Conservation (phyloP, 352 stramenopile genomes). For the Discostella stelligera region DNA sequence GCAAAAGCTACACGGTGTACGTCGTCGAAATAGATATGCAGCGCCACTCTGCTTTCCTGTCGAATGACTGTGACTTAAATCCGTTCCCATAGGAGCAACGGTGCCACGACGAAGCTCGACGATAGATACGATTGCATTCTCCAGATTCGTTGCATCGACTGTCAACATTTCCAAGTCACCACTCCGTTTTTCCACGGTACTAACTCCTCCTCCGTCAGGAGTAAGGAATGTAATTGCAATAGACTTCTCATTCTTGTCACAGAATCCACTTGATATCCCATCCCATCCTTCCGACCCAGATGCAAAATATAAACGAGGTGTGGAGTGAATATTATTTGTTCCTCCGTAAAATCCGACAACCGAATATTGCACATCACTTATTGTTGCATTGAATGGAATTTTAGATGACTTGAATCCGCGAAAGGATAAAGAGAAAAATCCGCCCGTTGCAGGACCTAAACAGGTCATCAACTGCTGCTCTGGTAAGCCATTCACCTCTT, state of each 20-base stretch:
- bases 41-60: constrained; percentile 57
- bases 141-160: constrained; percentile 43
- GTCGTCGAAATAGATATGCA: constrained; percentile 58
- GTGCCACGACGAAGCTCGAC: constrained; percentile 40
- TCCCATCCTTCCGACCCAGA: constrained; percentile 49
- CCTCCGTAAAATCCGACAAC: constrained; percentile 55
- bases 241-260: constrained; percentile 30
- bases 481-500: constrained; percentile 59
- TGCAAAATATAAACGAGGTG: constrained; percentile 36
- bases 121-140: constrained; percentile 31
- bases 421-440: constrained; percentile 60
- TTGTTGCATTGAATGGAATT: constrained; percentile 56
- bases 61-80: constrained; percentile 36
- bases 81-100: constrained; percentile 49
- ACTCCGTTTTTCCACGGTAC: constrained; percentile 44
- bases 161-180: constrained; percentile 61
- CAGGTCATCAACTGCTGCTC: constrained; percentile 70
- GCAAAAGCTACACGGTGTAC: constrained; percentile 46
- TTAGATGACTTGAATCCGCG: constrained; percentile 55
- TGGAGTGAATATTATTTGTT: constrained; percentile 56
- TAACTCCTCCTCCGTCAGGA: constrained; percentile 59
- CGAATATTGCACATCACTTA: constrained; percentile 53
- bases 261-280: constrained; percentile 47
- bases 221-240: constrained; percentile 61
- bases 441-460: constrained; percentile 34